Evolutionary conservation across 495 filamentous ascomycete genomes (phyloP).

Genomic region (Penicillium salamii): DNA sequence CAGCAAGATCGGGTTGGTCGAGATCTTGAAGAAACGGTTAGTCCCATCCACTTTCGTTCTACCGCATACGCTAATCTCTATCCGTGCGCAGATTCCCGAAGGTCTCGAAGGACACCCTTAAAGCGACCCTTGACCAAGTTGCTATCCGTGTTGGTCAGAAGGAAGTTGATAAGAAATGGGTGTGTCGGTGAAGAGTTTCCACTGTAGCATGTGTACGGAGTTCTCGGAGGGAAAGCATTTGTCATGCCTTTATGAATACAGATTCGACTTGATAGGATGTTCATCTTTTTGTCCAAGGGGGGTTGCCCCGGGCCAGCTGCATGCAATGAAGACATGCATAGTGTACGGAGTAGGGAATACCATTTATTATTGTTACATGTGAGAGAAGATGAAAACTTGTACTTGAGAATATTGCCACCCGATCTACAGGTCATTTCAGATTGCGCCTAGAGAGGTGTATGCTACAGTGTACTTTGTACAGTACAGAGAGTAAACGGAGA

Average conservation of each 20-base stretch:
- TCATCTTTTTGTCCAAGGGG: background rate
- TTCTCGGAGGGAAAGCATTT: background rate
- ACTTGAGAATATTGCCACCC: background rate
- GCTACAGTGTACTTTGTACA: no score
- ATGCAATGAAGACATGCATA: background rate
- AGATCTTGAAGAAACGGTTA: slow-evolving; percentile 67
- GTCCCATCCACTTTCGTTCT: slow-evolving; percentile 10
- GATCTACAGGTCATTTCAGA: background rate
- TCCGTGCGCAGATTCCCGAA: slow-evolving; percentile 57
- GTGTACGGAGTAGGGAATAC: slow-evolving; percentile 2
- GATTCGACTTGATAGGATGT: background rate
- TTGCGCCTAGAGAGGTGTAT: no score
- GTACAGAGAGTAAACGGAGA: no score
- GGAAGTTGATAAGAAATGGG: slow-evolving; percentile 64
- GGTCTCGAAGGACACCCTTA: slow-evolving; percentile 67
- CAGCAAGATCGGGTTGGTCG: slow-evolving; percentile 72
- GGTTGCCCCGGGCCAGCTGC: slow-evolving; percentile 6
- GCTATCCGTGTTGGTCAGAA: slow-evolving; percentile 65
- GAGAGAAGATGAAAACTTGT: no score
- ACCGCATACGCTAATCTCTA: slow-evolving; percentile 3
- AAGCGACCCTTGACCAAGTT: slow-evolving; percentile 65
- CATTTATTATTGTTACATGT: background rate
- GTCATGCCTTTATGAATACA: slow-evolving; percentile 8
- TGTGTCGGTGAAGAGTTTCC: slow-evolving; percentile 31
- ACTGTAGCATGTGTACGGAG: background rate